These are phyloP conservation scores for Cladorrhinum sp. DNA, from an alignment of 2,329 filamentous ascomycete species.

Conservation along the genomic window DNA sequence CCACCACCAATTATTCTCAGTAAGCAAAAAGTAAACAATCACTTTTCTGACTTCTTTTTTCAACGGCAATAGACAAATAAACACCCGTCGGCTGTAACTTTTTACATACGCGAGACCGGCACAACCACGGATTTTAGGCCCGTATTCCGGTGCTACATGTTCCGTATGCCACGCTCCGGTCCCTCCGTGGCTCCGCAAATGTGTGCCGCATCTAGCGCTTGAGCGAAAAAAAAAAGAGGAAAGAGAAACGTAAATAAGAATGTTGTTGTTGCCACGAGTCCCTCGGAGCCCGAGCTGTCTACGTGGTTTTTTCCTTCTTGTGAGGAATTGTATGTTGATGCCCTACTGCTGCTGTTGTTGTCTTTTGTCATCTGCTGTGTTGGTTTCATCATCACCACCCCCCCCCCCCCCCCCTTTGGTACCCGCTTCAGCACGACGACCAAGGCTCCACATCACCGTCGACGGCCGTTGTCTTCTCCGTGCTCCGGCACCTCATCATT, in stretches of 20 bases:
- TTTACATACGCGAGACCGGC: background rate
- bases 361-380: too few species aligned
- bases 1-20: too few species aligned
- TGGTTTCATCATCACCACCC: too few species aligned
- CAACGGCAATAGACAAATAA: background rate
- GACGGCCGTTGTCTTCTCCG: too few species aligned
- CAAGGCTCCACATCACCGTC: too few species aligned
- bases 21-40: background rate
- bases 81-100: background rate
- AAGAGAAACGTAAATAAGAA: background rate
- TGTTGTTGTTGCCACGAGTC: background rate
- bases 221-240: background rate
- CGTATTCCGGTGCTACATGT: background rate
- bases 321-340: too few species aligned
- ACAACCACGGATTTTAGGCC: conserved; percentile 3
- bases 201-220: background rate
- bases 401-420: too few species aligned
- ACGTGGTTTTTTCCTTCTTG: too few species aligned
- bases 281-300: too few species aligned
- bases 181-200: background rate
- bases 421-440: too few species aligned
- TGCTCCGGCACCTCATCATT: too few species aligned
- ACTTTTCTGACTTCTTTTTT: background rate
- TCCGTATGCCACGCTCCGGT: conserved; percentile 1
- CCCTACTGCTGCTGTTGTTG: too few species aligned